Conservation (phyloP, 768 basidiomycete genomes). For the Porphyrellus cyaneotinctus region DNA sequence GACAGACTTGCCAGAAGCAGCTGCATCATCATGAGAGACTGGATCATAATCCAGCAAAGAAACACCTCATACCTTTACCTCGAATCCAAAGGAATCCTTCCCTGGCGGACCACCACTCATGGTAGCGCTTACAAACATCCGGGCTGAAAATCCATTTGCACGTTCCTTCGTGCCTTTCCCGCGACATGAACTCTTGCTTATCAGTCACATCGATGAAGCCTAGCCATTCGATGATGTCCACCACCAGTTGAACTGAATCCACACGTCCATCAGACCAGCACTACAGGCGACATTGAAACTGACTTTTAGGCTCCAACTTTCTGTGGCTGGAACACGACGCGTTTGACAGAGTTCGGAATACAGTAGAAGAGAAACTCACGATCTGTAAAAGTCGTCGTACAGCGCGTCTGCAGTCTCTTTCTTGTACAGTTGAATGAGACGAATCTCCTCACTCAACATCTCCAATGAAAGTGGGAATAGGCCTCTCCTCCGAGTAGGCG, state of each 20-base stretch:
- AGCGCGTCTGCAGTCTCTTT: slow-evolving; percentile 9
- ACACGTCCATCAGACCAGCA: slow-evolving; percentile 1
- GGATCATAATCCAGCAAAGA: background rate
- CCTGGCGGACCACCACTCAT: slow-evolving; percentile 17
- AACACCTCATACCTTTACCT: slow-evolving; percentile 16
- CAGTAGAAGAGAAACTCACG: slow-evolving; percentile 5
- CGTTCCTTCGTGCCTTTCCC: slow-evolving; percentile 22
- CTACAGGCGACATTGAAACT: background rate
- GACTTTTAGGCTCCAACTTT: slow-evolving; percentile 24
- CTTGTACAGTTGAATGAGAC: slow-evolving; percentile 21
- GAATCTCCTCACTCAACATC: slow-evolving; percentile 22
- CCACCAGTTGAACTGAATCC: slow-evolving; percentile 21
- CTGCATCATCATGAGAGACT: slow-evolving; percentile 9
- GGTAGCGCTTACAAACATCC: slow-evolving; percentile 16
- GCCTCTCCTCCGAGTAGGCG: slow-evolving; percentile 12
- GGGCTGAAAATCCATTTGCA: slow-evolving; percentile 23
- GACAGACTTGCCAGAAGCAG: slow-evolving; percentile 23
- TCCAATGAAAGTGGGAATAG: slow-evolving; percentile 22
- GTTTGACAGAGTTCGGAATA: background rate
- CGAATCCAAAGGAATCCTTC: slow-evolving; percentile 26
- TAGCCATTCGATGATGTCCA: slow-evolving; percentile 21
- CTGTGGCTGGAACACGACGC: slow-evolving; percentile 9
- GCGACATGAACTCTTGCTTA: slow-evolving; percentile 23
- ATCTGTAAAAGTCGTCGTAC: slow-evolving; percentile 21
- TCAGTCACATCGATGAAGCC: slow-evolving; percentile 24